Evolutionary conservation across 495 filamentous ascomycete species (phyloP).

Genomic region (Aspergillus biplanus): DNA sequence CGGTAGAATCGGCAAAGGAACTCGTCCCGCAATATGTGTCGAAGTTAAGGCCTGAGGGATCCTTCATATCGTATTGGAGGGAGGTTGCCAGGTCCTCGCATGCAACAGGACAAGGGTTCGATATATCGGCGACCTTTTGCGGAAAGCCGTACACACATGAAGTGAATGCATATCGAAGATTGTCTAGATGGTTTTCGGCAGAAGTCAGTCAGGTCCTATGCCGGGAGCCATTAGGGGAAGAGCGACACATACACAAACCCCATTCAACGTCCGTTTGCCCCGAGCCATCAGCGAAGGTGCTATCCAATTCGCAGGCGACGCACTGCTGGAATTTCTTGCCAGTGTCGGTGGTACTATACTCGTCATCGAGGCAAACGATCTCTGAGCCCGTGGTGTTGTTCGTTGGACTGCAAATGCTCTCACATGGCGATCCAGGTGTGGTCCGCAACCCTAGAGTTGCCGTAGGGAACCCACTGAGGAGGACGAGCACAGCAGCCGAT

Average conservation of each 20-base stretch:
- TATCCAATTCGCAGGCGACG: constrained; percentile 61
- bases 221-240: not conserved
- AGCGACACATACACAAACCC: constrained; percentile 57
- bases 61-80: constrained; percentile 36
- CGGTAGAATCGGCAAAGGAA: constrained; percentile 45
- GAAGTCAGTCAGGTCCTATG: not conserved
- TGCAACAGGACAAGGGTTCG: constrained; percentile 46
- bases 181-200: constrained; percentile 38
- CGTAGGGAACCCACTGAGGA: constrained; percentile 28
- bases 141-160: constrained; percentile 52
- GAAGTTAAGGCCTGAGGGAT: constrained; percentile 35
- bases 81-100: constrained; percentile 42
- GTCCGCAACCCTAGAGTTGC: constrained; percentile 33
- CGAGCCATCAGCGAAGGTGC: constrained; percentile 46
- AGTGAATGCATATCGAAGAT: constrained; percentile 52
- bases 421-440: constrained; percentile 58
- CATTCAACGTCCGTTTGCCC: constrained; percentile 61
- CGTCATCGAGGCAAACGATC: constrained; percentile 57
- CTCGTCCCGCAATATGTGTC: constrained; percentile 38
- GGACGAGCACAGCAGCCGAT: constrained; percentile 24
- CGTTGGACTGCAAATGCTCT: constrained; percentile 49
- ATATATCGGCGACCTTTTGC: constrained; percentile 36
- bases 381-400: constrained; percentile 53
- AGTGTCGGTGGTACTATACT: constrained; percentile 43
- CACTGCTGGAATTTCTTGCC: constrained; percentile 61